These are phyloP conservation scores for Chlorencoelia australis DNA, from an alignment of 2,329 filamentous ascomycete species.

Conservation along the genomic window DNA sequence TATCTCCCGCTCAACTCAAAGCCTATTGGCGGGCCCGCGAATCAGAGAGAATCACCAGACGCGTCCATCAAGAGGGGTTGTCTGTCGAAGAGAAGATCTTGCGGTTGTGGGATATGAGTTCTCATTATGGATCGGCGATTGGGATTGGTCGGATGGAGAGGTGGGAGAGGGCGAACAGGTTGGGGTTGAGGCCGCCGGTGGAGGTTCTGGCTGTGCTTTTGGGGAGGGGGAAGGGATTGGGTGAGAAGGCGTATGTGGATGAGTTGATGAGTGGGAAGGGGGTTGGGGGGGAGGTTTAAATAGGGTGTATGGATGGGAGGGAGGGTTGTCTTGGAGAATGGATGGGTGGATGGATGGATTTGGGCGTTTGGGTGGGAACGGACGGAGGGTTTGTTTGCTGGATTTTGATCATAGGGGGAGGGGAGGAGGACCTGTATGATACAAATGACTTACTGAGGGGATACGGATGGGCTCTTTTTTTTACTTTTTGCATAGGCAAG, in stretches of 20 bases:
- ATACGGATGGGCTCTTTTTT: too few relatives aligned
- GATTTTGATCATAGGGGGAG: too few relatives aligned
- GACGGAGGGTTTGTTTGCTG: too few relatives aligned
- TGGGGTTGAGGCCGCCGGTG: slow-evolving; percentile 80
- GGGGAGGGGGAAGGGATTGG: slow-evolving; percentile 39
- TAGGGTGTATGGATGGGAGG: too few relatives aligned
- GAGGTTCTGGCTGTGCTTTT: slow-evolving; percentile 82
- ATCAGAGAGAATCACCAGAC: slow-evolving; percentile 51
- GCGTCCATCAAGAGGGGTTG: slow-evolving; percentile 70
- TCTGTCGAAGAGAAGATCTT: slow-evolving; percentile 73
- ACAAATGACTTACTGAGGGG: too few relatives aligned
- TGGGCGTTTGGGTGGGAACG: too few relatives aligned
- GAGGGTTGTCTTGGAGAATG: too few relatives aligned
- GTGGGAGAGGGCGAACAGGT: slow-evolving; percentile 74
- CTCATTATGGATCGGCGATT: slow-evolving; percentile 86
- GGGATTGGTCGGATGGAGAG: slow-evolving; percentile 72
- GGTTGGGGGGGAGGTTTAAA: slow-evolving; percentile 10
- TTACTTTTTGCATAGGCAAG: too few relatives aligned
- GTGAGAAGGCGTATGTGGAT: slow-evolving; percentile 67
- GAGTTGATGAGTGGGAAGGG: slow-evolving; percentile 43
- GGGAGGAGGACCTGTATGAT: too few relatives aligned
- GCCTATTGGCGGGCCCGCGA: slow-evolving; percentile 73
- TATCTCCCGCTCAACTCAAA: slow-evolving; percentile 59
- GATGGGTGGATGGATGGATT: too few relatives aligned
- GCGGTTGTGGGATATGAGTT: slow-evolving; percentile 82